Evolutionary conservation across 2,329 filamentous ascomycete species (phyloP), one percentile per base, ranked within the genome.

Genomic region (Fusarium subtropicale): DNA sequence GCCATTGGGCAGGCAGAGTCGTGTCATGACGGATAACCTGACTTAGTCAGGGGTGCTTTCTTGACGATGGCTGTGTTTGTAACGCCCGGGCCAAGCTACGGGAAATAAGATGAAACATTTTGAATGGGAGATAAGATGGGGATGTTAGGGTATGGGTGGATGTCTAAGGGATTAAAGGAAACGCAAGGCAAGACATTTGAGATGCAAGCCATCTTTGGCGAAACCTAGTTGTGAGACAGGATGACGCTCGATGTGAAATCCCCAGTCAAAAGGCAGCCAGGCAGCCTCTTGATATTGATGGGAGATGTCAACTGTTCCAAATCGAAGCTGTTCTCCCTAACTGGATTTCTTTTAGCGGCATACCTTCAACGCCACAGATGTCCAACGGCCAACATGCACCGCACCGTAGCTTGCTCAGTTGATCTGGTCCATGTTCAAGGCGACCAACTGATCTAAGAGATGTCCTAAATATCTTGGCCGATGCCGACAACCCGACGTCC

Each of bases 51-150:
- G 48, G 48, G 33, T 39, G 34, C 22, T 30, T 22, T 51, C 22
- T 34, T 45, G 33, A 41, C 28, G 58, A 52, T 45, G 45, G 5
- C 9, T 51, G 24, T 15, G 46, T 64, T 52, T 18, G 47, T 7
- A 53, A 44, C 52, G 46, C 45, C 41, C n/a, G 26, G 58, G 22
- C 47, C 42, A 33, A 20, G 45, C 39, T 55, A 55, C 38, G 33
- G 54, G 61, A 34, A 47, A 66, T 60, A 48, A 66, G 59, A 66
- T 66, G 55, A 66, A 66, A 52, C 55, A 56, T 24, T 41, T 31
- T 18, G 15, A 50, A 51, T 18, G 31, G 39, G 24, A 45, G 12
- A 26, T 41, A 30, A 26, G 31, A 61, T 60, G 55, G 31, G 8
- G 31, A 22, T 18, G 36, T 51, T 33, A 39, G 42, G 16, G 36